Conservation (phyloP, 164 flowering plant genomes). For the Aristolochia californica region DNA sequence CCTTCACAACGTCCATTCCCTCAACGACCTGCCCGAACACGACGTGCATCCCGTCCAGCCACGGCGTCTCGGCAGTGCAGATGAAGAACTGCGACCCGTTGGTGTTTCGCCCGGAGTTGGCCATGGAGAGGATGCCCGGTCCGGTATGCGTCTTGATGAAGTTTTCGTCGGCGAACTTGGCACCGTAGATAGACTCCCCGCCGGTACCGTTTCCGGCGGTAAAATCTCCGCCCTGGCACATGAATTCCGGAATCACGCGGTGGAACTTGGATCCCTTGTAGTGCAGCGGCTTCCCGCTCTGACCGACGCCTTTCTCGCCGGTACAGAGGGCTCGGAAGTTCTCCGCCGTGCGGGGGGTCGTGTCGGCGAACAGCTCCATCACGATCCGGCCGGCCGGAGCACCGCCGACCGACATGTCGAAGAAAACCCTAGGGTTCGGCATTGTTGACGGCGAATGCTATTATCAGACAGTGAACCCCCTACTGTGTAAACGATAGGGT, state of each 20-base stretch:
- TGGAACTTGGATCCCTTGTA: constrained; percentile 31
- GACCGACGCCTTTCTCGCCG: constrained; percentile 52
- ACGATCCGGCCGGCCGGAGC: constrained; percentile 53
- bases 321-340: constrained; percentile 86
- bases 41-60: constrained; percentile 41
- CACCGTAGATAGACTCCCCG: constrained; percentile 39
- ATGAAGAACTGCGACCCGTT: constrained; percentile 43
- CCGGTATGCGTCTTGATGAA: constrained; percentile 43
- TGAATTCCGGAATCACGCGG: constrained; percentile 30
- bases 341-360: constrained; percentile 52
- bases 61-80: constrained; percentile 29
- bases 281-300: constrained; percentile 28
- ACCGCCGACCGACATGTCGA: constrained; percentile 67
- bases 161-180: constrained; percentile 42
- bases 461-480: too few species aligned
- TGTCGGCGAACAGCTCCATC: constrained; percentile 72
- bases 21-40: constrained; percentile 37
- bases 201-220: constrained; percentile 39
- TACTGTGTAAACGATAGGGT: too few species aligned
- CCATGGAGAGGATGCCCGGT: constrained; percentile 39
- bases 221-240: constrained; percentile 45
- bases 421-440: constrained; percentile 72
- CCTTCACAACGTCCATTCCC: constrained; percentile 32
- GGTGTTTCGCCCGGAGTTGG: constrained; percentile 32
- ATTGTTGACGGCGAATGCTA: constrained; percentile 9